These are phyloP conservation scores for Cordyceps fumosorosea DNA, from an alignment of 2,329 filamentous ascomycete species.

Conservation along the genomic window DNA sequence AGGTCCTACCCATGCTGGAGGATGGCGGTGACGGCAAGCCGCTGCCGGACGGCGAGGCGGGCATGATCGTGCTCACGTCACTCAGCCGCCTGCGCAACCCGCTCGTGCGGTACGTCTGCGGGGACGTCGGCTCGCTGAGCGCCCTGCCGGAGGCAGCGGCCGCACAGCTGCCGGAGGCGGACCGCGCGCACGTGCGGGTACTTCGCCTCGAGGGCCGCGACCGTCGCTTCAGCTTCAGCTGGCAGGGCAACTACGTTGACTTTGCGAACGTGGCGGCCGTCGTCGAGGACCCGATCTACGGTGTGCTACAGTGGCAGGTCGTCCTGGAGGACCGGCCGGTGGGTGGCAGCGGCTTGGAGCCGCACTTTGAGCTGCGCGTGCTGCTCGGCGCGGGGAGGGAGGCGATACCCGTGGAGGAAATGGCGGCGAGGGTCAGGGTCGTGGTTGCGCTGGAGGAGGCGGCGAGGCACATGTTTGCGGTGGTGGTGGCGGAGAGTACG, in stretches of 20 bases:
- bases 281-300: conserved; percentile 20
- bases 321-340: conserved; percentile 21
- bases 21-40: not conserved
- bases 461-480: conserved; percentile 25
- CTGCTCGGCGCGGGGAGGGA: not conserved
- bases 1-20: conserved; percentile 25
- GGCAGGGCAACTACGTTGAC: conserved; percentile 32
- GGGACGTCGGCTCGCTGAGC: conserved; percentile 36
- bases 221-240: conserved; percentile 35
- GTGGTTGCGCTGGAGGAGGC: conserved; percentile 18
- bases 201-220: conserved; percentile 36
- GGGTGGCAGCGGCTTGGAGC: not conserved
- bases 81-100: conserved; percentile 36
- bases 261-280: conserved; percentile 24
- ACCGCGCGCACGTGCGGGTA: conserved; percentile 24
- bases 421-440: conserved; percentile 19
- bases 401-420: conserved; percentile 16
- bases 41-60: conserved; percentile 27
- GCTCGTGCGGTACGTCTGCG: conserved; percentile 36
- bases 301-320: conserved; percentile 37
- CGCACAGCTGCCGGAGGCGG: conserved; percentile 16
- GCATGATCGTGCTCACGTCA: conserved; percentile 35
- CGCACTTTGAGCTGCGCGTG: conserved; percentile 13
- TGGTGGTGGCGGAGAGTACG: conserved; percentile 31
- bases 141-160: conserved; percentile 20